Conservation (phyloP, 441 rosid genomes). For the Bruguiera hainesii region DNA sequence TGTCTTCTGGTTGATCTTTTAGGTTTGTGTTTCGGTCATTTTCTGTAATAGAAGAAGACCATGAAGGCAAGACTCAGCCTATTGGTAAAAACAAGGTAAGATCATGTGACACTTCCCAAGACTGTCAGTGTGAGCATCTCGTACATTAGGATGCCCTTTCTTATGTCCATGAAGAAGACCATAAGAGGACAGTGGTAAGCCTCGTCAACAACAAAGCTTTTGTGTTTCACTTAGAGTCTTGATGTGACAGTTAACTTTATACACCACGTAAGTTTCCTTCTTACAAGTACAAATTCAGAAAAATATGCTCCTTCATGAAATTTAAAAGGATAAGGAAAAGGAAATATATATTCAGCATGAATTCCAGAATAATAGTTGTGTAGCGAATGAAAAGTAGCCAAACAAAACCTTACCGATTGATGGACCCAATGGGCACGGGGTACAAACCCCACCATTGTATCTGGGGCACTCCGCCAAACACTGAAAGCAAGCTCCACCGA, state of each 20-base stretch:
- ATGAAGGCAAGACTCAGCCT: not conserved
- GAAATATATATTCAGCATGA: not conserved
- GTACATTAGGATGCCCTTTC: no score
- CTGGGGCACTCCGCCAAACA: constrained; percentile 88
- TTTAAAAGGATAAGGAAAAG: not conserved
- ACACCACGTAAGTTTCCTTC: no score
- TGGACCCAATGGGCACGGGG: constrained; percentile 82
- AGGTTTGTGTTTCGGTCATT: not conserved
- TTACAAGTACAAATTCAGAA: no score
- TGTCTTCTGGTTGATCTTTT: not conserved
- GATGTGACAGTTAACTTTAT: no score
- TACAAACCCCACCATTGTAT: constrained; percentile 87
- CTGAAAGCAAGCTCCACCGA: constrained; percentile 76
- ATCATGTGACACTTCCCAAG: no score
- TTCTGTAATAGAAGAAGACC: not conserved
- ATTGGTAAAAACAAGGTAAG: no score
- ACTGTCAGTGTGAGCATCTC: no score
- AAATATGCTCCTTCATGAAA: not conserved
- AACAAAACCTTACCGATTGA: constrained; percentile 39
- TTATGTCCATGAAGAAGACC: no score
- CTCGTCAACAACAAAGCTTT: no score
- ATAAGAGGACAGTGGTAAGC: no score
- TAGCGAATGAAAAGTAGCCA: not conserved
- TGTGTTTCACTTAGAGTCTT: no score
- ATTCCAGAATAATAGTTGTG: not conserved